Conservation (phyloP, 176 grass and related monocot genomes). For the Poa pratensis region DNA sequence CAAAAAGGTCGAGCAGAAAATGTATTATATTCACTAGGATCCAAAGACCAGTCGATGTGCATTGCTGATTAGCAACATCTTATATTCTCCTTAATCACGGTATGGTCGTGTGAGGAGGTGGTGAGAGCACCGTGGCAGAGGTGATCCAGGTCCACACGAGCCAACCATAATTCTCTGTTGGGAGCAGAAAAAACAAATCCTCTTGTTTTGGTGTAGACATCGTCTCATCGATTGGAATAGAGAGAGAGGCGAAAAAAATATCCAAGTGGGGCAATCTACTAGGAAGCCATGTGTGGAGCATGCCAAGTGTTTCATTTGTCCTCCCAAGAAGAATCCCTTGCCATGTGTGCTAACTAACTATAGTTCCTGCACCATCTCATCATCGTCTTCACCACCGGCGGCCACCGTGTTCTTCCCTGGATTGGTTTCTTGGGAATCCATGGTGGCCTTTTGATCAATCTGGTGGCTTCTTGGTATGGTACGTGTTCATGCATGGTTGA, state of each 20-base stretch:
- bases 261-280: slow-evolving; percentile 30
- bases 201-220: not conserved
- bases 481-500: not conserved
- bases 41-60: slow-evolving; percentile 7
- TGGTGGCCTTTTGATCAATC: not conserved
- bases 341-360: slow-evolving; percentile 1
- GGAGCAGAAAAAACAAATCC: no score
- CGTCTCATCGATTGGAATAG: slow-evolving; percentile 6
- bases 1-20: not conserved
- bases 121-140: slow-evolving; percentile 14
- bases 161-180: slow-evolving; percentile 18
- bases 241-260: not conserved
- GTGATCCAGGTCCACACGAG: slow-evolving; percentile 26
- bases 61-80: not conserved
- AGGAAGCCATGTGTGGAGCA: slow-evolving; percentile 37
- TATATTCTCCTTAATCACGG: not conserved
- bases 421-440: not conserved
- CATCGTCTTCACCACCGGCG: not conserved
- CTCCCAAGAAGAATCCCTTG: not conserved
- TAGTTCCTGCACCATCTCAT: not conserved
- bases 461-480: not conserved
- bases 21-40: not conserved
- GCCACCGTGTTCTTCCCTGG: not conserved
- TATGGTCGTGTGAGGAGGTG: slow-evolving; percentile 18
- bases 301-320: slow-evolving; percentile 34